Evolutionary conservation across 441 rosid species (phyloP).

Genomic region (Pelargonium citronellum): DNA sequence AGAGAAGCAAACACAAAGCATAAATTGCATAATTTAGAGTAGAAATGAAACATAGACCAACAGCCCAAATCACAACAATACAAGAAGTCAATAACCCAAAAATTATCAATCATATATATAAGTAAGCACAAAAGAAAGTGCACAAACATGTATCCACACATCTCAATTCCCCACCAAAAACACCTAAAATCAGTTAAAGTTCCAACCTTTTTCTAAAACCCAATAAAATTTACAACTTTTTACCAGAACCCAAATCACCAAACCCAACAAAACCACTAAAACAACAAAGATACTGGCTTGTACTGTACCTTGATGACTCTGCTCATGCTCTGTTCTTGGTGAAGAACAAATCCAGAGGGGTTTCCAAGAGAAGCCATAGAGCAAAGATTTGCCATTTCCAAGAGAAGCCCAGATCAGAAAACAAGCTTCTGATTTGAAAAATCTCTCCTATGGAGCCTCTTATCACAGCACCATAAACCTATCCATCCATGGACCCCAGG

Average conservation of each 20-base stretch:
- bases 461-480: slow-evolving; percentile 28
- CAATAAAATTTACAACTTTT: neutral
- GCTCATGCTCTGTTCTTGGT: slow-evolving; percentile 45
- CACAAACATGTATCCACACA: no score
- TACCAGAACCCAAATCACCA: slow-evolving; percentile 1
- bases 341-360: slow-evolving; percentile 48
- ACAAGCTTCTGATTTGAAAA: slow-evolving; percentile 15
- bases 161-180: neutral
- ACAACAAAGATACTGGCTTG: neutral
- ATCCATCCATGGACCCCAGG: slow-evolving; percentile 26
- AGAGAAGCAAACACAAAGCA: neutral
- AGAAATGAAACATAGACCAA: neutral
- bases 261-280: neutral
- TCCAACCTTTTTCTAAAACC: neutral
- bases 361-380: slow-evolving; percentile 69
- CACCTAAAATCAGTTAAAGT: neutral
- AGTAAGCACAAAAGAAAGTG: no score
- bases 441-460: slow-evolving; percentile 8
- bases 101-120: no score
- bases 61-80: neutral
- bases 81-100: neutral
- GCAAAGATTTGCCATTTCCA: slow-evolving; percentile 49
- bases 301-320: slow-evolving; percentile 28
- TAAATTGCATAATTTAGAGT: neutral
- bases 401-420: slow-evolving; percentile 3